phyloP scores from a whole-genome alignment of 2,329 filamentous ascomycete species.

The Akanthomyces uredinophilus region DNA sequence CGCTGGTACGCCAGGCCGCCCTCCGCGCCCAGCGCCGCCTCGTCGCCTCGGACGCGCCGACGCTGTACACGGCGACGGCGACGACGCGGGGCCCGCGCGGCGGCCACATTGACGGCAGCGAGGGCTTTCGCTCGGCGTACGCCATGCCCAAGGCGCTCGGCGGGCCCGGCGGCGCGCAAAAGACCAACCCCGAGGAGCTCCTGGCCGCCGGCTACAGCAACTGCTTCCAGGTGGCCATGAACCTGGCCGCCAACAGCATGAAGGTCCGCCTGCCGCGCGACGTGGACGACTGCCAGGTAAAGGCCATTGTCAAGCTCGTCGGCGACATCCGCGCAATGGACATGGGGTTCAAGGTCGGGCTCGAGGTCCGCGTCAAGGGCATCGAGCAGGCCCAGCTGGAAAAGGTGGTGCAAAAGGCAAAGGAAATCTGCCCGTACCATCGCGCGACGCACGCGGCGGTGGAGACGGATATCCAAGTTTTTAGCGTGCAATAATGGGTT shows the following conservation, averaged over 20 bases:
- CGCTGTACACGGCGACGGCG: slow-evolving; percentile 6
- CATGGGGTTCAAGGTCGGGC: neutral
- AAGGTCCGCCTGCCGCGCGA: neutral
- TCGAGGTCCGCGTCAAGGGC: slow-evolving; percentile 8
- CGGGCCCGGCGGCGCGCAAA: neutral
- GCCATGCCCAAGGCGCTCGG: slow-evolving; percentile 3
- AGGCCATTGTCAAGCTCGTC: neutral
- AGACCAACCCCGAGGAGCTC: slow-evolving; percentile 8
- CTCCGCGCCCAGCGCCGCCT: neutral
- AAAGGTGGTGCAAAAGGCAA: neutral
- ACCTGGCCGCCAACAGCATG: slow-evolving; percentile 1
- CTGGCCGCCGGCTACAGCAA: slow-evolving; percentile 9
- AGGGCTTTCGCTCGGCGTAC: neutral
- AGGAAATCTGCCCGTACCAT: slow-evolving; percentile 4
- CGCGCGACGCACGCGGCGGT: neutral
- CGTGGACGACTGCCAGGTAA: neutral
- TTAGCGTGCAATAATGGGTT: neutral
- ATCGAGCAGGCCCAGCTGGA: neutral
- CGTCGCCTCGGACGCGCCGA: slow-evolving; percentile 1
- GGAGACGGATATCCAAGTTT: neutral
- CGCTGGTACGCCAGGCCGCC: neutral
- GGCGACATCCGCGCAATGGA: neutral
- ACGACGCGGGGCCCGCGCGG: slow-evolving; percentile 1
- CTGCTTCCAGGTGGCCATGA: slow-evolving; percentile 8
- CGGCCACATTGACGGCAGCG: slow-evolving; percentile 2